Evolutionary conservation across 768 basidiomycete genomes (phyloP).

Genomic region (Mrakia frigida): DNA sequence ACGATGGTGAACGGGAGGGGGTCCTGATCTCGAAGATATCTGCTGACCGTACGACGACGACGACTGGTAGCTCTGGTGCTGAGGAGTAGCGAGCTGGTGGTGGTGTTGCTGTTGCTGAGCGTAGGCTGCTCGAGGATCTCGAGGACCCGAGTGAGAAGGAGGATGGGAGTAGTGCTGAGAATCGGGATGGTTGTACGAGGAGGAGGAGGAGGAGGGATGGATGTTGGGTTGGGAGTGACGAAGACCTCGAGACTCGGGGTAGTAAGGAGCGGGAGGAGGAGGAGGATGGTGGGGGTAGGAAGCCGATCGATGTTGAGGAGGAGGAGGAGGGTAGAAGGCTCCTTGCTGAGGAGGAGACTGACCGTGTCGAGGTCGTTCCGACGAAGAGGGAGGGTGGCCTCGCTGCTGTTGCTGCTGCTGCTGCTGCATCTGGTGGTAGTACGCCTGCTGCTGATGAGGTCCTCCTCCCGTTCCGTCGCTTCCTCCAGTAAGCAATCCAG

Average conservation of each 20-base stretch:
- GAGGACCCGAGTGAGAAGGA: not conserved
- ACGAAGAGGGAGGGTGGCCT: not conserved
- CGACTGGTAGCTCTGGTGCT: constrained; percentile 10
- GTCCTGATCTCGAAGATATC: not conserved
- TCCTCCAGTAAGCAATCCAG: not conserved
- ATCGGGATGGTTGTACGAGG: not conserved
- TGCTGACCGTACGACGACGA: constrained; percentile 1
- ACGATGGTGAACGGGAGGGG: not conserved
- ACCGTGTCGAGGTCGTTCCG: not conserved
- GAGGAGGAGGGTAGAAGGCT: not conserved
- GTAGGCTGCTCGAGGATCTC: not conserved
- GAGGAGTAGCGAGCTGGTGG: constrained; percentile 6
- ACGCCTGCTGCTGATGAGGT: not conserved
- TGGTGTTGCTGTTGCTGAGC: not conserved
- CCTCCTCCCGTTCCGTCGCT: not conserved
- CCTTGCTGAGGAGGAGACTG: not conserved
- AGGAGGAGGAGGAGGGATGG: not conserved
- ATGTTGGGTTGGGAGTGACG: constrained; percentile 9
- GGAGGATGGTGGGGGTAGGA: not conserved
- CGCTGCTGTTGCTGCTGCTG: constrained; percentile 11
- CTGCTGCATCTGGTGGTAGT: constrained; percentile 8
- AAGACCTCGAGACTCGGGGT: not conserved
- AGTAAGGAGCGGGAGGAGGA: not conserved
- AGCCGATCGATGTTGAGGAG: not conserved
- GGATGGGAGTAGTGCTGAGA: too few species aligned